Conservation (phyloP, 139 green algal genomes). For the Micractinium sp. region DNA sequence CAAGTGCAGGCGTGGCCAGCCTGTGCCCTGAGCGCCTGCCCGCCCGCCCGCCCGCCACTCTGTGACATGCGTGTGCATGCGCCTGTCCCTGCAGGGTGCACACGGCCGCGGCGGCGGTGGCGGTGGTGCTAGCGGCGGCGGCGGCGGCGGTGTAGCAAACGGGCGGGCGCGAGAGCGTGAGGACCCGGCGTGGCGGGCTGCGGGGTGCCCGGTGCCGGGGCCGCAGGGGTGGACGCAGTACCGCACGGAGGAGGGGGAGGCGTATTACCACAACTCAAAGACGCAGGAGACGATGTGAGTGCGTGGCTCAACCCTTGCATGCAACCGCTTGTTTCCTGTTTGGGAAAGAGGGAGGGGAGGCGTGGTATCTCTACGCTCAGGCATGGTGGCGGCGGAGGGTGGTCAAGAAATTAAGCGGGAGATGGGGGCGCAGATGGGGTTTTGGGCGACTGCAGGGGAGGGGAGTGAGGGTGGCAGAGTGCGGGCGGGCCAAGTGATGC, state of each 20-base stretch:
- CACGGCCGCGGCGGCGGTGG: neutral
- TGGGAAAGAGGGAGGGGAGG: neutral
- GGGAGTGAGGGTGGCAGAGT: too few relatives aligned
- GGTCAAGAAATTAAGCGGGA: too few relatives aligned
- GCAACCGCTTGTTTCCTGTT: neutral
- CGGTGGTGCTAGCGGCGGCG: neutral
- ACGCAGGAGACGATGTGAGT: constrained; percentile 23
- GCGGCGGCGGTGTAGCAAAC: neutral
- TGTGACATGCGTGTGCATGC: neutral
- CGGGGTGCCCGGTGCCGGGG: constrained; percentile 66
- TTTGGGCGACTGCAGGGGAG: too few relatives aligned
- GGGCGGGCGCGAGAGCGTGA: constrained; percentile 22
- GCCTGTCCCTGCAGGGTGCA: neutral
- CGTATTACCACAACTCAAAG: constrained; percentile 78
- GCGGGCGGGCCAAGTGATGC: too few relatives aligned
- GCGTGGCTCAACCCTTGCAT: neutral
- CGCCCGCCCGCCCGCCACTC: too few relatives aligned
- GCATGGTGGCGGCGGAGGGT: neutral
- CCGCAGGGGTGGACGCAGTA: constrained; percentile 74
- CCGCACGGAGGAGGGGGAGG: constrained; percentile 51
- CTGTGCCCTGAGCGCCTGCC: neutral
- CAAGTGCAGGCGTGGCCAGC: too few relatives aligned
- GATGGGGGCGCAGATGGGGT: too few relatives aligned
- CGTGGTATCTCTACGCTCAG: too few relatives aligned
- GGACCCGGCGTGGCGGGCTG: constrained; percentile 53